Evolutionary conservation across 2,329 filamentous ascomycete genomes (phyloP), one percentile per base, ranked within the genome.

Genomic region (Stachybotrys chartarum): DNA sequence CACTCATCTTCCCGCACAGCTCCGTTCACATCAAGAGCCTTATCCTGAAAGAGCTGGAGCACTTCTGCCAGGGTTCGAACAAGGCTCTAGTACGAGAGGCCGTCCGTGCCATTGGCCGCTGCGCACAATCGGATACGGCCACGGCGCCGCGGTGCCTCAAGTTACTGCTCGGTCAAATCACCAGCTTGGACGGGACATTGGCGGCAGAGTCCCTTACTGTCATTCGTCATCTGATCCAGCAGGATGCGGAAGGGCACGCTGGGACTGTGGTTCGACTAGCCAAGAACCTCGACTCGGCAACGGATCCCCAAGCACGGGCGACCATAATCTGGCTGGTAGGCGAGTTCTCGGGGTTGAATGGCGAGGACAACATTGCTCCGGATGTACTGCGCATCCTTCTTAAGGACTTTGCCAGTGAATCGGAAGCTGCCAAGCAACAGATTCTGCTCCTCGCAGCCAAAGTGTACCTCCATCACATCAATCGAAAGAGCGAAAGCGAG

Each of bases 271-370:
- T 97, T 39, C 83, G 91, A 50, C 75, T 99, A 51, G 94, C 94
- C 6, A 94, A 91, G 71, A 92, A 96, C 58, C 82, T 99, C 2
- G 94, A 97, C 66, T 88, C 87, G 4, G 90, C 91, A 1, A 90
- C 88, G 0, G 92, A 94, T 58, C 86, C 94, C 1, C 87, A 91
- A 58, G 94, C 94, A 4, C 82, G 94, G 61, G 94, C 94, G 3
- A 96, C 90, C 52, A 97, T 99, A 59, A 88, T 99, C 63, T 99
- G 94, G 94, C 83, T 99, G 1, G 92, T 97, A 0, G 94, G 94
- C 50, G 94, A 99, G 70, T 97, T 95, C 64, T 85, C 93, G 0
- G 90, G 91, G 0, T 72, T 88, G 3, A 84, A 91, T 55, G 82
- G 86, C 10, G 86, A 92, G 57, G 86, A 94, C 67, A 96, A 95